A percentile compares a stretch with the other conserved stretches of the same genome.
Evolutionary conservation across 2,329 filamentous ascomycete genomes (phyloP).

Genomic region (Colletotrichum liaoningense): DNA sequence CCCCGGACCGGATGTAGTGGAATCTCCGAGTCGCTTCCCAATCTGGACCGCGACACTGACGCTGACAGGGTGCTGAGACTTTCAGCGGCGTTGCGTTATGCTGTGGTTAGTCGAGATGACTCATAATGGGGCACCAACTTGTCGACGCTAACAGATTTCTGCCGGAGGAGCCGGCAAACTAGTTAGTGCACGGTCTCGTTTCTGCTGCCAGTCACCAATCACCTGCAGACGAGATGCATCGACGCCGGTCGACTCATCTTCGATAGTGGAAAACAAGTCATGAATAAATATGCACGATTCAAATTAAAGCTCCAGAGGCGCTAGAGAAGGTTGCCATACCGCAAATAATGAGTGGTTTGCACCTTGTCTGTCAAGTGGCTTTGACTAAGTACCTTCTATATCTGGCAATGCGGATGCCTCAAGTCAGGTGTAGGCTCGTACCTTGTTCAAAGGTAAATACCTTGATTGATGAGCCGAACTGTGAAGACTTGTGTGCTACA

Average conservation of each 20-base stretch:
- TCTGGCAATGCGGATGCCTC: not conserved
- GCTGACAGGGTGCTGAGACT: not conserved
- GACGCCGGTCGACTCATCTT: conserved; percentile 25
- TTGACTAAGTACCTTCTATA: not conserved
- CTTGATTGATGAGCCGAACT: not conserved
- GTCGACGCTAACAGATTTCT: not conserved
- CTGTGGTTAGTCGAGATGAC: conserved; percentile 24
- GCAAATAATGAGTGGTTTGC: not conserved
- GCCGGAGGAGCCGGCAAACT: rapidly evolving
- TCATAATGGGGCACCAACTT: conserved; percentile 12
- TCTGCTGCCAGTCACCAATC: not conserved
- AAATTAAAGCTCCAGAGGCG: not conserved
- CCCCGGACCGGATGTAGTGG: conserved; percentile 11
- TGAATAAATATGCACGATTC: not conserved
- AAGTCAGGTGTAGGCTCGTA: not conserved
- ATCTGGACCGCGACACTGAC: not conserved
- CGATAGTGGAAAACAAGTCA: not conserved
- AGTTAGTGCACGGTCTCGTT: not conserved
- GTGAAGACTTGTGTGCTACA: not conserved
- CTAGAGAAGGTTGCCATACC: not conserved
- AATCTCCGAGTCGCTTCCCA: conserved; percentile 2
- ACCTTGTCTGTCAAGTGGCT: not conserved
- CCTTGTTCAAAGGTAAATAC: not conserved
- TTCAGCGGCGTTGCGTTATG: not conserved
- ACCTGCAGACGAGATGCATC: not conserved